A percentile compares a stretch with the other conserved stretches of the same genome.
Evolutionary conservation across 768 basidiomycete genomes (phyloP).

Genomic region (Pleurotus pulmonarius): DNA sequence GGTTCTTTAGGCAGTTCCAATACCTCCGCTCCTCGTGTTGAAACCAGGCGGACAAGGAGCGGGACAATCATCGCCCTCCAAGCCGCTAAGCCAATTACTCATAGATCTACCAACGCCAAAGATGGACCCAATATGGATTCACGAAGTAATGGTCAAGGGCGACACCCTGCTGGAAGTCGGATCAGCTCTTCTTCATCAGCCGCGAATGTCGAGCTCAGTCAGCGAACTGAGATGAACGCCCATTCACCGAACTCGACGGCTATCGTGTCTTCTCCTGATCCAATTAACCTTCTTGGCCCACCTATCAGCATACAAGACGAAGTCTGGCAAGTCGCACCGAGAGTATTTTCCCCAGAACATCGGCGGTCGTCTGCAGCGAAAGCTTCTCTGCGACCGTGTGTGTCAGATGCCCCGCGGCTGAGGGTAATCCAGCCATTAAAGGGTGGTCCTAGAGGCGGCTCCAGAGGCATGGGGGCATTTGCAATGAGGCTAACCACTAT

Average conservation of each 20-base stretch:
- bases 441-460: not conserved
- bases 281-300: not conserved
- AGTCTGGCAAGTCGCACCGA: conserved; percentile 3
- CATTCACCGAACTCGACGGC: not conserved
- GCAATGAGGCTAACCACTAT: not conserved
- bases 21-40: not conserved
- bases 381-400: not conserved
- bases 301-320: conserved; percentile 2
- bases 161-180: no score
- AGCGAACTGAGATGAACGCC: no score
- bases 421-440: not conserved
- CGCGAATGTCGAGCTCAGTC: no score
- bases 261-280: not conserved
- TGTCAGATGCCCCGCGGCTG: not conserved
- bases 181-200: no score
- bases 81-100: not conserved
- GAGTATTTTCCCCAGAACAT: not conserved
- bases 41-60: conserved; percentile 2
- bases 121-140: no score
- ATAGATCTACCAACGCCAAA: not conserved
- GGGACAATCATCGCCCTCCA: conserved; percentile 1
- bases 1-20: not conserved
- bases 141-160: no score
- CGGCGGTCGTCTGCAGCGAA: not conserved
- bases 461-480: conserved; percentile 2